phyloP scores from a whole-genome alignment of 2,329 filamentous ascomycete species.

The Penicillium aurantiogriseum region DNA sequence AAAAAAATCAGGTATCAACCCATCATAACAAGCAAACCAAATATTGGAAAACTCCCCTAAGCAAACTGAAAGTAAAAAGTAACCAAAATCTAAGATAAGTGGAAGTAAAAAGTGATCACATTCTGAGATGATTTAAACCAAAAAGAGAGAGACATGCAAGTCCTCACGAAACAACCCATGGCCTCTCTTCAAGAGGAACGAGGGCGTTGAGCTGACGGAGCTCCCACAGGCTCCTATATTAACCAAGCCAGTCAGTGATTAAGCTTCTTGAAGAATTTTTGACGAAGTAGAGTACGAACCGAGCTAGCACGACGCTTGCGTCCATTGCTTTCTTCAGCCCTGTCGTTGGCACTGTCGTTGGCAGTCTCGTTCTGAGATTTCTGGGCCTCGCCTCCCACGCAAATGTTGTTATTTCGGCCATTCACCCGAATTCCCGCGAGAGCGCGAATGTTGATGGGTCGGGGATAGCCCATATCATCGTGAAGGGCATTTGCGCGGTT shows the following conservation, averaged over 20 bases:
- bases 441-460: constrained; percentile 14
- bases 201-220: not conserved
- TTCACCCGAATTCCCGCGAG: constrained; percentile 30
- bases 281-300: not conserved
- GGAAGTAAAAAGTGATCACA: not conserved
- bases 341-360: not conserved
- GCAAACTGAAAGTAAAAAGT: not conserved
- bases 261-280: not conserved
- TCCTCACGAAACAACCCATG: not conserved
- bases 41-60: not conserved
- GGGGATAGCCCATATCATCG: not conserved
- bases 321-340: not conserved
- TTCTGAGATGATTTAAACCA: not conserved
- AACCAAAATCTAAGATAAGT: not conserved
- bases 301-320: constrained; percentile 8
- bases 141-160: not conserved
- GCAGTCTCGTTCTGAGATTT: not conserved
- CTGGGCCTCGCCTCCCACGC: not conserved
- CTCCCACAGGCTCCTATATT: not conserved
- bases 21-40: not conserved
- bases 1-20: not conserved
- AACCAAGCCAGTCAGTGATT: not conserved
- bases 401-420: not conserved
- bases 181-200: not conserved
- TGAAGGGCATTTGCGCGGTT: not conserved